These are phyloP conservation scores for Aegilops umbellulata DNA, from an alignment of 176 grass and related monocot genomes.

Conservation along the genomic window DNA sequence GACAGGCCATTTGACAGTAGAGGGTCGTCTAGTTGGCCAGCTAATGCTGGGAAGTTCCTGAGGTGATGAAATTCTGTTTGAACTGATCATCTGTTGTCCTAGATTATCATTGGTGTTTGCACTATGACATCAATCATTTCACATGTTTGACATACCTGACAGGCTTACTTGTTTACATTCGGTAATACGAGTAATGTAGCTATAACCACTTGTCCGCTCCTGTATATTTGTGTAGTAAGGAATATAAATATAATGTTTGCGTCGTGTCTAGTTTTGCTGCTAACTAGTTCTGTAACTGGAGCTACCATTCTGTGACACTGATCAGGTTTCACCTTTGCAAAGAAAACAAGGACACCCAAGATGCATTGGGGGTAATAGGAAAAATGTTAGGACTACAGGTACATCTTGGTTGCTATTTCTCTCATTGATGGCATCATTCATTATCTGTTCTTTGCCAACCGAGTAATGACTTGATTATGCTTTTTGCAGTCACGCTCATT, in stretches of 20 bases:
- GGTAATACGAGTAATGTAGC: not conserved
- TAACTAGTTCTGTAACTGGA: slow-evolving; percentile 15
- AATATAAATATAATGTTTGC: not conserved
- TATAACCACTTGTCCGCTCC: not conserved
- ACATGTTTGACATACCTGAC: not conserved
- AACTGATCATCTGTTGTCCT: not conserved
- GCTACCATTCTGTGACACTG: slow-evolving; percentile 10
- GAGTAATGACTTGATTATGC: slow-evolving; percentile 27
- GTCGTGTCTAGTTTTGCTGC: not conserved
- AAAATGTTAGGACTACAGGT: slow-evolving; percentile 98
- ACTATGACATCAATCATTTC: not conserved
- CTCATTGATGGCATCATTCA: slow-evolving; percentile 16
- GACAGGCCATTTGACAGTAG: slow-evolving; percentile 76
- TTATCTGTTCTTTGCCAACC: slow-evolving; percentile 18
- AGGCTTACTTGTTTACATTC: not conserved
- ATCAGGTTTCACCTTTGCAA: slow-evolving; percentile 94
- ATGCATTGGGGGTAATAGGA: slow-evolving; percentile 82
- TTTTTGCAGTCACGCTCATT: slow-evolving; percentile 73
- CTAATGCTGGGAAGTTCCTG: slow-evolving; percentile 74
- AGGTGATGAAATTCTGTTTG: slow-evolving; percentile 46
- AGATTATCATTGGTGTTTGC: not conserved
- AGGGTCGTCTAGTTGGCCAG: slow-evolving; percentile 71
- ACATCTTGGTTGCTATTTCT: slow-evolving; percentile 9
- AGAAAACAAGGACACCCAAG: slow-evolving; percentile 96
- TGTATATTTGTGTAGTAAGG: not conserved